These are phyloP conservation scores for Euphorbia tirucalli DNA, from an alignment of 345 rosid genomes.

Conservation along the genomic window DNA sequence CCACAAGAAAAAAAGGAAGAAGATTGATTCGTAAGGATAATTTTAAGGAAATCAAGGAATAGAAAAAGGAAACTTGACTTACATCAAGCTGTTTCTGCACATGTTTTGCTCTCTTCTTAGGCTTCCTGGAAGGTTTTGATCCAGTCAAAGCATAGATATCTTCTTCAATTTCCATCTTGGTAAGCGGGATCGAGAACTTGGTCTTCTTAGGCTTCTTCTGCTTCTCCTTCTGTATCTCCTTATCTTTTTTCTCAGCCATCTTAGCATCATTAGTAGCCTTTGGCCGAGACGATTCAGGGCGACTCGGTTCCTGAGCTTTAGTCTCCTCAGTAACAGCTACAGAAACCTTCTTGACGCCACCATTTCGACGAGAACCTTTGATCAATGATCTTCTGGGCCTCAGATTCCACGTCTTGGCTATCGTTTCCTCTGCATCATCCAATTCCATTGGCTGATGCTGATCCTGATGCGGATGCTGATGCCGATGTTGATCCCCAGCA, in stretches of 20 bases:
- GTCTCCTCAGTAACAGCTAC: slow-evolving; percentile 27
- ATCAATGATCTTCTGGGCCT: slow-evolving; percentile 51
- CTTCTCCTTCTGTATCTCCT: slow-evolving; percentile 9
- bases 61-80: background rate
- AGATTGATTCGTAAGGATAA: background rate
- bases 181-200: slow-evolving; percentile 25
- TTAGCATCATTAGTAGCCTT: background rate
- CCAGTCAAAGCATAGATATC: slow-evolving; percentile 30
- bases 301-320: slow-evolving; percentile 31
- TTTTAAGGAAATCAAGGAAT: background rate
- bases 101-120: slow-evolving; percentile 28
- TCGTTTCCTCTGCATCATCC: slow-evolving; percentile 40
- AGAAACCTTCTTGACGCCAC: slow-evolving; percentile 28
- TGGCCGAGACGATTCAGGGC: slow-evolving; percentile 16
- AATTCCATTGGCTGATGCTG: slow-evolving; percentile 32
- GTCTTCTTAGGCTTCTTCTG: slow-evolving; percentile 18
- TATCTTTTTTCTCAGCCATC: slow-evolving; percentile 11
- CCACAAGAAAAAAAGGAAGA: background rate
- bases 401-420: slow-evolving; percentile 65
- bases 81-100: slow-evolving; percentile 32
- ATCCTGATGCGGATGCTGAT: slow-evolving; percentile 16
- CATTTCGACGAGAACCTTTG: slow-evolving; percentile 29
- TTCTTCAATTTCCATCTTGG: slow-evolving; percentile 30
- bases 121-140: slow-evolving; percentile 27
- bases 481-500: slow-evolving; percentile 39